Evolutionary conservation across 2,329 filamentous ascomycete species (phyloP).

Genomic region (Xylariaceae sp.): DNA sequence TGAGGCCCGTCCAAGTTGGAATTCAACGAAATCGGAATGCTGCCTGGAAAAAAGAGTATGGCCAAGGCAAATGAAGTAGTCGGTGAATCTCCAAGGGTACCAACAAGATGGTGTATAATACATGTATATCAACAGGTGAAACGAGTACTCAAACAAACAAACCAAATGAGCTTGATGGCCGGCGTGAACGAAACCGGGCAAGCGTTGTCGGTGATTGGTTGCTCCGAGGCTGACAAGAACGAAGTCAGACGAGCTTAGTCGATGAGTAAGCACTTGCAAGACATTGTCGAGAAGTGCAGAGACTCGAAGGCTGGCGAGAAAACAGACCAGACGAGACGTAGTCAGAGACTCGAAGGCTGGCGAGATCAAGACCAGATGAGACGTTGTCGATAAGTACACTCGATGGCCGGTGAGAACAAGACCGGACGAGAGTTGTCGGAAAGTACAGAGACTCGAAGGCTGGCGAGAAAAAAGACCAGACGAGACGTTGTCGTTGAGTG

Average conservation of each 20-base stretch:
- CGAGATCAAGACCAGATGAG: conserved; percentile 13
- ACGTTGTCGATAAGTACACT: conserved; percentile 8
- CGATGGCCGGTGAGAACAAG: too few relatives aligned
- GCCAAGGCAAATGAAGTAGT: too few relatives aligned
- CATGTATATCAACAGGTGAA: not conserved
- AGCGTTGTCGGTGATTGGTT: conserved; percentile 9
- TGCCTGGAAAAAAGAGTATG: too few relatives aligned
- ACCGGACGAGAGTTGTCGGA: too few relatives aligned
- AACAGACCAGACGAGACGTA: conserved; percentile 14
- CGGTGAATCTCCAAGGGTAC: not conserved
- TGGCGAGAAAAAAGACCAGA: conserved; percentile 16
- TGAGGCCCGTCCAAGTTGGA: too few relatives aligned
- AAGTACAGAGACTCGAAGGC: conserved; percentile 5
- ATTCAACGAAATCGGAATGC: too few relatives aligned
- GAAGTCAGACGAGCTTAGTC: too few relatives aligned
- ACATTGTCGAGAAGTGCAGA: too few relatives aligned
- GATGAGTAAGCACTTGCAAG: too few relatives aligned
- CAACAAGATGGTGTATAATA: not conserved
- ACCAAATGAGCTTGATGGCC: conserved; percentile 12
- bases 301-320: conserved; percentile 13
- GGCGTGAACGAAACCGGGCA: conserved; percentile 12
- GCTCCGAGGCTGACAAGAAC: too few relatives aligned
- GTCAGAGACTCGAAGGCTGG: conserved; percentile 12
- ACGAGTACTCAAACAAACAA: conserved; percentile 4
- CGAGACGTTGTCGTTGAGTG: conserved; percentile 12